These are phyloP conservation scores for Cucurbita ficifolia DNA, from an alignment of 306 rosid species.

Conservation along the genomic window DNA sequence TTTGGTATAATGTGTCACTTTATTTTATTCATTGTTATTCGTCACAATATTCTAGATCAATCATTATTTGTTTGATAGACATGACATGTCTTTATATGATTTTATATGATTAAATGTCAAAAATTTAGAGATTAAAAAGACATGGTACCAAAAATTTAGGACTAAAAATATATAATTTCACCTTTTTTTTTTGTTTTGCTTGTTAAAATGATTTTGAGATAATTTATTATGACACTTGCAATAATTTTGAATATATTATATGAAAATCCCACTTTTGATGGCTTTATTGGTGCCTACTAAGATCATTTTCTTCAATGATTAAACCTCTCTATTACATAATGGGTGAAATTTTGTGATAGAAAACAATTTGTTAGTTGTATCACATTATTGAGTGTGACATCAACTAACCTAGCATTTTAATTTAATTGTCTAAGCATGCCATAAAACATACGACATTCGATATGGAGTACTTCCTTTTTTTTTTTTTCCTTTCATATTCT, in stretches of 20 bases:
- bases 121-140: background rate
- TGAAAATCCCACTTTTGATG: background rate
- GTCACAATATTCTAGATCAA: background rate
- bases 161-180: background rate
- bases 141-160: background rate
- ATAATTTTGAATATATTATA: background rate
- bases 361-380: background rate
- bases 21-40: background rate
- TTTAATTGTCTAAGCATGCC: background rate
- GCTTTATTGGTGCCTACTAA: background rate
- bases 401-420: background rate
- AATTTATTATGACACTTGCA: background rate
- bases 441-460: background rate
- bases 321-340: background rate
- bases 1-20: background rate
- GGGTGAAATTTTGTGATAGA: background rate
- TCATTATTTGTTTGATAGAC: background rate
- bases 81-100: background rate
- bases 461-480: background rate
- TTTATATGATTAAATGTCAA: too few species aligned
- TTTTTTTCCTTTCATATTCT: background rate
- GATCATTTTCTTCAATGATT: background rate
- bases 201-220: background rate
- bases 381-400: background rate
- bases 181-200: background rate